Percentiles rank a stretch among this genome's conserved stretches.
These are phyloP conservation scores for Paramyrothecium sp. DNA, from an alignment of 2,329 filamentous ascomycete genomes.

Conservation along the genomic window DNA sequence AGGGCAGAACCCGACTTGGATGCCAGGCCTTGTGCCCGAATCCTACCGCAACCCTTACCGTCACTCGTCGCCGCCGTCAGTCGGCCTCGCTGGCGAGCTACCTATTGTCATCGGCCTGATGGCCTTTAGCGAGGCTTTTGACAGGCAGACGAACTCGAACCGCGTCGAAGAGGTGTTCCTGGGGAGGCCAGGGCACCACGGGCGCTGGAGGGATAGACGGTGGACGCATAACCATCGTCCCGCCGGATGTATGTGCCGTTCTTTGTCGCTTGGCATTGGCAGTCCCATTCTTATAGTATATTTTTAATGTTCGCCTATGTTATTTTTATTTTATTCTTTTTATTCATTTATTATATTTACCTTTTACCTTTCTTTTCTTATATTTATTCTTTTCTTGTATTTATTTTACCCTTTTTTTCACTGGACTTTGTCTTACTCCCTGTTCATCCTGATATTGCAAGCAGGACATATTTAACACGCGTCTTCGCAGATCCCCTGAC, in stretches of 20 bases:
- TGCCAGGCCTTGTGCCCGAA: constrained; percentile 32
- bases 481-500: constrained; percentile 18
- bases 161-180: constrained; percentile 19
- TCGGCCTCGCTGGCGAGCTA: constrained; percentile 35
- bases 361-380: too few relatives aligned
- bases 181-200: constrained; percentile 8
- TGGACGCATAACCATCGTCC: constrained; percentile 20
- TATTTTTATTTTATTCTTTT: too few relatives aligned
- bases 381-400: too few relatives aligned
- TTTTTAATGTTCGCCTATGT: too few relatives aligned
- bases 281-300: too few relatives aligned
- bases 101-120: constrained; percentile 38
- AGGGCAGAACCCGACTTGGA: constrained; percentile 32
- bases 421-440: too few relatives aligned
- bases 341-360: too few relatives aligned
- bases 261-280: neutral
- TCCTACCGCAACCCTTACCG: constrained; percentile 20
- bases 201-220: constrained; percentile 19
- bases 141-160: neutral
- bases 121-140: constrained; percentile 25
- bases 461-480: too few relatives aligned
- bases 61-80: constrained; percentile 14
- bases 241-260: constrained; percentile 21
- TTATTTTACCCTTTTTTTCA: too few relatives aligned
- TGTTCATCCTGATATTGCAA: too few relatives aligned